Conservation (phyloP, 225 moss, liverwort and hornwort genomes). For the Bryum argenteum region DNA sequence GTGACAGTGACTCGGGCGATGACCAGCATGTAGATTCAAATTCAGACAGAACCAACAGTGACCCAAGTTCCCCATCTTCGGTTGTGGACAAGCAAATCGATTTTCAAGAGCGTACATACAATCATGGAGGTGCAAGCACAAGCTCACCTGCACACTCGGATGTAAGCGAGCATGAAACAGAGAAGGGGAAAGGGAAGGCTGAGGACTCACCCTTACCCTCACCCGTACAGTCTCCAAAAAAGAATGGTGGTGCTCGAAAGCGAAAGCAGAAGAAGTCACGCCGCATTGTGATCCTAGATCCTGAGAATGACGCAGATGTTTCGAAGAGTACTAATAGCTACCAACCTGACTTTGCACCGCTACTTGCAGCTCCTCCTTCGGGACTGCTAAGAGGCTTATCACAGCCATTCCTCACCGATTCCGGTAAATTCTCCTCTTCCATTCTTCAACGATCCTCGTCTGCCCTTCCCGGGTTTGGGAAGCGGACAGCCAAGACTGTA, state of each 20-base stretch:
- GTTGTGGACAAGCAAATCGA: slow-evolving; percentile 47
- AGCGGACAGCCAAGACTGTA: slow-evolving; percentile 34
- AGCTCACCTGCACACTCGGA: slow-evolving; percentile 31
- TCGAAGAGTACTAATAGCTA: slow-evolving; percentile 25
- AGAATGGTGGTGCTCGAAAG: slow-evolving; percentile 31
- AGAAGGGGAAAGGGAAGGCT: slow-evolving; percentile 34
- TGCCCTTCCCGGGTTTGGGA: slow-evolving; percentile 35
- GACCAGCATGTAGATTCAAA: slow-evolving; percentile 46
- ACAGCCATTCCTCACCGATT: slow-evolving; percentile 24
- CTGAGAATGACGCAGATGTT: slow-evolving; percentile 30
- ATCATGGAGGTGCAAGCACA: slow-evolving; percentile 35
- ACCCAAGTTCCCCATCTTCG: slow-evolving; percentile 48
- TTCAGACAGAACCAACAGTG: slow-evolving; percentile 66
- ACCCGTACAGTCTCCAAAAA: slow-evolving; percentile 33
- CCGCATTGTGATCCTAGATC: slow-evolving; percentile 53
- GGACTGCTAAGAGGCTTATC: slow-evolving; percentile 32
- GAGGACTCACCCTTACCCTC: slow-evolving; percentile 29
- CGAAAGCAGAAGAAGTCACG: slow-evolving; percentile 47
- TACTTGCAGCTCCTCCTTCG: slow-evolving; percentile 43
- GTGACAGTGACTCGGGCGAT: slow-evolving; percentile 72
- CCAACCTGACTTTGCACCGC: slow-evolving; percentile 46
- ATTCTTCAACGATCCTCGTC: slow-evolving; percentile 34
- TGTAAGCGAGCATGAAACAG: slow-evolving; percentile 36
- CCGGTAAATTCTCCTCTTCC: slow-evolving; percentile 19
- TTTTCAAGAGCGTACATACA: slow-evolving; percentile 24